A percentile compares a stretch with the other conserved stretches of the same genome.
phyloP scores from a whole-genome alignment of 805 yeast species.

The Suhomyces sp. region DNA sequence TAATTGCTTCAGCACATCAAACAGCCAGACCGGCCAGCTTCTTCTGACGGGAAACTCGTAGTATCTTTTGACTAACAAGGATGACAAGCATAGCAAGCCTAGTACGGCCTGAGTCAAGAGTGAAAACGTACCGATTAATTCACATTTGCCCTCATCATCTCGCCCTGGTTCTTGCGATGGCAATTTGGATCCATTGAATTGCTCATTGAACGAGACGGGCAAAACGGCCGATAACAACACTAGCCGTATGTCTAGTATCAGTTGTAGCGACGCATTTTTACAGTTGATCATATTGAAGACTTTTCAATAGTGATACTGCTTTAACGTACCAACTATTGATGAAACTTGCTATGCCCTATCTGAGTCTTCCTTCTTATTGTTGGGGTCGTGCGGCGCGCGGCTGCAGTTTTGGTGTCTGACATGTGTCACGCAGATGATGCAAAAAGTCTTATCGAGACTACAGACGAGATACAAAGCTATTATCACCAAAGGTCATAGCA shows the following conservation, averaged over 20 bases:
- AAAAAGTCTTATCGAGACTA: neutral
- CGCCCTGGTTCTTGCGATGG: neutral
- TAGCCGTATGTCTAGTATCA: constrained; percentile 7
- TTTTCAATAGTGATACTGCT: neutral
- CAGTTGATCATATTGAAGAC: constrained; percentile 1
- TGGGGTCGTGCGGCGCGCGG: constrained; percentile 3
- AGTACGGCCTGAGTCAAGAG: constrained; percentile 69
- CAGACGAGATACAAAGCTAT: no score
- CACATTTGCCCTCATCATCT: constrained; percentile 36
- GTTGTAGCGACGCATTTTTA: constrained; percentile 5
- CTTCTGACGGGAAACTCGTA: constrained; percentile 78
- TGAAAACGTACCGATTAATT: constrained; percentile 78
- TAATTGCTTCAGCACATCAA: constrained; percentile 86
- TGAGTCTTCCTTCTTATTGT: neutral
- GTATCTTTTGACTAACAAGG: constrained; percentile 70
- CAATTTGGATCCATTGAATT: neutral
- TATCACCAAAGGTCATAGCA: no score
- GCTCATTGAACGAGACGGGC: constrained; percentile 2
- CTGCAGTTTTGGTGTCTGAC: neutral
- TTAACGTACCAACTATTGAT: neutral
- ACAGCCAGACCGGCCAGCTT: constrained; percentile 85
- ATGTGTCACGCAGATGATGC: neutral
- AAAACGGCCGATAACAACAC: neutral
- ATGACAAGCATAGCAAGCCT: constrained; percentile 73
- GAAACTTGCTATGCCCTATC: neutral